phyloP scores from a whole-genome alignment of 345 rosid genomes.

The thale cress (Arabidopsis thaliana) region DNA sequence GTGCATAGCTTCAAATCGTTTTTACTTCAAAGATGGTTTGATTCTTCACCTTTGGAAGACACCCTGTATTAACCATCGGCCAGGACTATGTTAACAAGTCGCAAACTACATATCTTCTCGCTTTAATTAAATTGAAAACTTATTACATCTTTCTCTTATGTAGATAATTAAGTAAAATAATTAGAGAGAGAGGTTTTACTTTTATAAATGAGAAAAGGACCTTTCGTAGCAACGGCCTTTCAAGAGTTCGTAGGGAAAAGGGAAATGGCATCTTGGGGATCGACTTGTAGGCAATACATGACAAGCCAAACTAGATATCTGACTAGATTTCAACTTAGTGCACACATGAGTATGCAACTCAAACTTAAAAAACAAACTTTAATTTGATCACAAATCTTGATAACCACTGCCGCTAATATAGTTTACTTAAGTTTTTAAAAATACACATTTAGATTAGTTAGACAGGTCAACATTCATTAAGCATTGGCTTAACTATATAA shows the following conservation, averaged over 20 bases:
- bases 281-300: slow-evolving; percentile 29
- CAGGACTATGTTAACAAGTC: too few relatives aligned
- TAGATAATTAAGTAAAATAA: slow-evolving; percentile 8
- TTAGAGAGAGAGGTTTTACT: slow-evolving; percentile 14
- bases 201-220: not conserved
- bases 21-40: too few relatives aligned
- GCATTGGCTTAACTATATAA: slow-evolving; percentile 42
- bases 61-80: too few relatives aligned
- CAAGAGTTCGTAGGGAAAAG: slow-evolving; percentile 30
- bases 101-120: not conserved
- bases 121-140: not conserved
- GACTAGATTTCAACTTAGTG: slow-evolving; percentile 47
- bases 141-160: slow-evolving; percentile 7
- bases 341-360: slow-evolving; percentile 32
- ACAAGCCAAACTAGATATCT: slow-evolving; percentile 30
- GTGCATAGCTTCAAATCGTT: too few relatives aligned
- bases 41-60: too few relatives aligned
- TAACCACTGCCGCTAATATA: slow-evolving; percentile 12
- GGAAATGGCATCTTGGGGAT: slow-evolving; percentile 30
- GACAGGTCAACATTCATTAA: slow-evolving; percentile 42
- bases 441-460: slow-evolving; percentile 24
- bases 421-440: not conserved
- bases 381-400: slow-evolving; percentile 10
- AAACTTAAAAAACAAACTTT: not conserved
- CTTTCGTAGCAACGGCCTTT: slow-evolving; percentile 39